Base-by-base conservation (phyloP, 2,329 filamentous ascomycete genomes). In the Leptographium lundbergii region DNA sequence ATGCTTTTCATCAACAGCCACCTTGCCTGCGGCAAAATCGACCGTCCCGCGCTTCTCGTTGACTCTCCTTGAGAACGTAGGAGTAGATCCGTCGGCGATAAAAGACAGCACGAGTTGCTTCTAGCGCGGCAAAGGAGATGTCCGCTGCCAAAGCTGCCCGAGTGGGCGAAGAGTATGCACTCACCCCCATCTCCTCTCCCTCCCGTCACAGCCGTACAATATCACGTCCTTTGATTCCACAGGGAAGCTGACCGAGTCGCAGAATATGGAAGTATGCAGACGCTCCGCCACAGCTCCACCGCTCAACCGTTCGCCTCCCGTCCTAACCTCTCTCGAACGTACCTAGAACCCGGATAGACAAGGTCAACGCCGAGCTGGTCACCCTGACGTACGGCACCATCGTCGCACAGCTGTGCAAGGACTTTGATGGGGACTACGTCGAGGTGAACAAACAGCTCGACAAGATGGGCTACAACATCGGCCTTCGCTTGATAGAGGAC, bases 381-480 rank as follows among this genome's bases (percentile, higher is more conserved):
- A 96, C 91, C 53, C 81, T 99, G 67, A 99, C 94, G 36, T 99
- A 99, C 72, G 94, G 94, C 69, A 97, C 94, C 27, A 95, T 99
- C 63, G 94, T 99, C 60, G 89, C 91, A 60, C 92, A 97, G 72
- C 79, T 99, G 65, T 97, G 92, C 77, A 92, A 92, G 72, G 94
- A 99, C 76, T 96, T 92, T 71, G 91, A 96, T 67, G 86, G 84
- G 67, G 90, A 97, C 74, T 99, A 99, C 70, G 78, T 83, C 57
- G 91, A 97, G 71, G 92, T 99, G 70, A 99, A 99, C 76, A 91
- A 92, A 72, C 94, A 99, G 72, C 81, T 99, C 52, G 94, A 99
- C 70, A 95, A 92, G 75, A 99, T 99, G 94, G 94, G 94, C 59
- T 96, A 97, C 76, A 97, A 97, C 69, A 99, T 99, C 64, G 94